These are phyloP conservation scores for Rosa hybrid DNA, from an alignment of 331 rosid species.

Conservation along the genomic window DNA sequence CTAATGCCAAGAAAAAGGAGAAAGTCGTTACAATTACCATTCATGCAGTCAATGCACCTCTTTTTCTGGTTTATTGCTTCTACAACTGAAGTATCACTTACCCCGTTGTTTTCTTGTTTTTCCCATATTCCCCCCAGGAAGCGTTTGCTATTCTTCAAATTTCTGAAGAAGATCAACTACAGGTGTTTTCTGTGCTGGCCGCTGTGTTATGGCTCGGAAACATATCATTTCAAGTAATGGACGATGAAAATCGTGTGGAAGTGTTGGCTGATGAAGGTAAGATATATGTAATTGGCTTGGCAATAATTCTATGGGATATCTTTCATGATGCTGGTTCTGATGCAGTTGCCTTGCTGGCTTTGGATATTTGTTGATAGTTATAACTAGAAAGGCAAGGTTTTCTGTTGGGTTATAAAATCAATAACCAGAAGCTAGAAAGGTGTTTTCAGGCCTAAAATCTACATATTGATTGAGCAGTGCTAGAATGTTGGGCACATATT, in stretches of 20 bases:
- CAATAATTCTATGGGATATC: constrained; percentile 20
- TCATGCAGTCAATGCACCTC: constrained; percentile 17
- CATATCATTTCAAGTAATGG: constrained; percentile 63
- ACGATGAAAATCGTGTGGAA: constrained; percentile 75
- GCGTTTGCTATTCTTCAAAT: constrained; percentile 64
- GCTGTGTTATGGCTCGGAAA: constrained; percentile 95
- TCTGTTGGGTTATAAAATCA: neutral
- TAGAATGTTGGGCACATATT: neutral
- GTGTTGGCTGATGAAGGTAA: constrained; percentile 87
- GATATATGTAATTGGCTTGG: constrained; percentile 17
- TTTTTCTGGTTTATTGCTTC: constrained; percentile 24
- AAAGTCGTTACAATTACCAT: constrained; percentile 24
- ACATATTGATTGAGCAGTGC: neutral
- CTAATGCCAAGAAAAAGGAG: neutral
- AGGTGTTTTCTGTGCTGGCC: constrained; percentile 57
- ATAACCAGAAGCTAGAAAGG: constrained; percentile 1
- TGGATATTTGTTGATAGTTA: neutral
- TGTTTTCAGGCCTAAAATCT: neutral
- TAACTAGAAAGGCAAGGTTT: neutral
- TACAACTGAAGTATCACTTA: constrained; percentile 19
- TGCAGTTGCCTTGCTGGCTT: constrained; percentile 2
- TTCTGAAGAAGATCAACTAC: constrained; percentile 76
- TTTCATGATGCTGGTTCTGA: constrained; percentile 24
- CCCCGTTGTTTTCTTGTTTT: constrained; percentile 20
- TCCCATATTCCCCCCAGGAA: constrained; percentile 46